Conservation (phyloP, 345 rosid species). For the Salix purpurea region DNA sequence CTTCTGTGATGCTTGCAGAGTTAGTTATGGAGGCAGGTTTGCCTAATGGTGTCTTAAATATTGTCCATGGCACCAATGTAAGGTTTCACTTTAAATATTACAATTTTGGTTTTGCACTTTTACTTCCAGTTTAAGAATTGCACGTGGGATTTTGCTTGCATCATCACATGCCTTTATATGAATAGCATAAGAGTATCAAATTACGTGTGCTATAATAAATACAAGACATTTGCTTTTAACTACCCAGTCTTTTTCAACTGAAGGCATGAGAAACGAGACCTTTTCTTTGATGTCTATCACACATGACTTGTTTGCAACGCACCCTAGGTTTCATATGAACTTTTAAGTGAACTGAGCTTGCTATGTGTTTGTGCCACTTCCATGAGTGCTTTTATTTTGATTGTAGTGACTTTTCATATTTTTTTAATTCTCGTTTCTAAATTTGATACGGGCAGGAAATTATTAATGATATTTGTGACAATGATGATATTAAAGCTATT, state of each 20-base stretch:
- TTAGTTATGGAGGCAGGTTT: conserved; percentile 53
- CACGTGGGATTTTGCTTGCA: not conserved
- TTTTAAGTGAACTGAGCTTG: not conserved
- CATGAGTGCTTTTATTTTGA: not conserved
- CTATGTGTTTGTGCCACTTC: not conserved
- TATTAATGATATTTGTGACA: conserved; percentile 41
- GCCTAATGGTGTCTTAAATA: conserved; percentile 48
- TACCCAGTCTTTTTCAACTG: not conserved
- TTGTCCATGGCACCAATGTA: conserved; percentile 50
- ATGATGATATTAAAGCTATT: conserved; percentile 48
- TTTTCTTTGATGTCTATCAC: not conserved
- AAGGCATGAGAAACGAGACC: not conserved
- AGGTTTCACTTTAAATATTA: conserved; percentile 5
- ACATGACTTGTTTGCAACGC: no score
- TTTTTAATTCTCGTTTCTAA: not conserved
- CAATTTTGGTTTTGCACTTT: not conserved
- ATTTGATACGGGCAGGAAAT: conserved; percentile 36
- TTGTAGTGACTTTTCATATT: not conserved
- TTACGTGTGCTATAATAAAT: no score
- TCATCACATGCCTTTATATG: not conserved
- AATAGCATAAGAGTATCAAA: no score
- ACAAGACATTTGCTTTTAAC: no score
- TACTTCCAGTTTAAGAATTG: conserved; percentile 4
- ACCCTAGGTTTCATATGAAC: not conserved
- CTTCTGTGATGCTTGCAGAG: conserved; percentile 45